Evolutionary conservation across 805 yeast species (phyloP).

Genomic region (Saturnispora besseyi): DNA sequence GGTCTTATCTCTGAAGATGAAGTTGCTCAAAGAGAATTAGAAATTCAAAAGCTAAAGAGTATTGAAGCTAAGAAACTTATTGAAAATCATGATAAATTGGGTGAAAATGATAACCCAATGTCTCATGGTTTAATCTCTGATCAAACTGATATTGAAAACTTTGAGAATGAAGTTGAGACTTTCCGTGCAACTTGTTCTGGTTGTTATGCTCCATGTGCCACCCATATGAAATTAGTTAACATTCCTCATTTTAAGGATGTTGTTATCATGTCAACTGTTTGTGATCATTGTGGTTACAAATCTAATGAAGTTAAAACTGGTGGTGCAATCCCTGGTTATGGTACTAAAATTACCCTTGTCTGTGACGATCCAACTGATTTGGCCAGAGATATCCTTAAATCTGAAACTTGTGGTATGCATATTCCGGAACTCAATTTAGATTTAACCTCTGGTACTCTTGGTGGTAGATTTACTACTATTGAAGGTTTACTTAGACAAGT

Average conservation of each 20-base stretch:
- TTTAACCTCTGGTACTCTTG: conserved; percentile 91
- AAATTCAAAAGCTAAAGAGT: conserved; percentile 11
- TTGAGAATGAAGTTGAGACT: conserved; percentile 84
- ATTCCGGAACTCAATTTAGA: conserved; percentile 88
- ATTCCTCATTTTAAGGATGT: conserved; percentile 98
- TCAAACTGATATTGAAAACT: conserved; percentile 69
- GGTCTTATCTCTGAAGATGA: conserved; percentile 72
- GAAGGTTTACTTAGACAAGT: conserved; percentile 92
- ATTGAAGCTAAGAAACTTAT: conserved; percentile 13
- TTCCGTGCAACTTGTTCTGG: conserved; percentile 90
- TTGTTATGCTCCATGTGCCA: conserved; percentile 72
- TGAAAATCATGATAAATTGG: conserved; percentile 23
- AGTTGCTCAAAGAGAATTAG: conserved; percentile 43
- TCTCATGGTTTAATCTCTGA: conserved; percentile 57
- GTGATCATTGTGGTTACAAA: conserved; percentile 90
- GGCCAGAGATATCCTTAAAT: conserved; percentile 87
- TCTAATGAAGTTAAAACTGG: conserved; percentile 98
- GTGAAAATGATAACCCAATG: conserved; percentile 31
- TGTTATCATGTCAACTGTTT: conserved; percentile 87
- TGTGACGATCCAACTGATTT: conserved; percentile 89
- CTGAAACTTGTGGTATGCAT: conserved; percentile 81
- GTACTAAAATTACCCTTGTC: conserved; percentile 60
- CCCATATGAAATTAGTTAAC: conserved; percentile 94
- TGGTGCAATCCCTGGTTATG: conserved; percentile 86
- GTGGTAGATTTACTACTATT: conserved; percentile 95